Evolutionary conservation across 2,329 filamentous ascomycete genomes (phyloP), one percentile per base, ranked within the genome.

Genomic region (Blastomyces silverae): DNA sequence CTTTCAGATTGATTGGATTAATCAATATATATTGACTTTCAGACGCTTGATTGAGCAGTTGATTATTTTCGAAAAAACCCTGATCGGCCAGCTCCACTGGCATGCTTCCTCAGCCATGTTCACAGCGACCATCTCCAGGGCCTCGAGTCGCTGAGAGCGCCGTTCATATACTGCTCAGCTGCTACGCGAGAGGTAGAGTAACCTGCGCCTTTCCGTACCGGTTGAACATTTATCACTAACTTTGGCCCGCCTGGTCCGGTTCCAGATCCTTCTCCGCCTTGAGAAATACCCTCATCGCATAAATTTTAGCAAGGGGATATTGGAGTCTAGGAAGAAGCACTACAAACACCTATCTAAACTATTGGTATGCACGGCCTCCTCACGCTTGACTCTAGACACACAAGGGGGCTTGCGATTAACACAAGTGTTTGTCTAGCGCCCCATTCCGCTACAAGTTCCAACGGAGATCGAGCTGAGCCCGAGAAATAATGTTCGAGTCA

Each of bases 111-210:
- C 34, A 95, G 90, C 75, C 93, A 97, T 83, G 87, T 95, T 1
- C 93, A 97, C 73, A 95, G 89, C 68, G 92, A 97, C 71, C 93
- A 97, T 76, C 83, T 97, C 0, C 83, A 84, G 46, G 92, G 93
- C 0, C 82, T 97, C 1, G 91, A 96, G 70, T 85, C 82, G 15
- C 82, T 92, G 63, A 84, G 86, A 57, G 86, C 89, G 37, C 89
- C 91, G 0, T 96, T 96, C 71, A 85, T 97, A 25, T 97, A 96
- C 76, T 97, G 92, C 78, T 96, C 92, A 1, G 83, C 89, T 0
- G 89, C 90, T 0, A 97, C 92, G 0, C 85, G 85, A 68, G 88
- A 92, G 75, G 87, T 82, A 72, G 57, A 67, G 37, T 61, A 42
- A 25, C 15, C 20, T 20, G 2, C 37, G 28, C 15, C 28, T 62